A percentile compares a stretch with the other conserved stretches of the same genome.
Evolutionary conservation across 306 rosid genomes (phyloP).

Genomic region (Fagus crenata): DNA sequence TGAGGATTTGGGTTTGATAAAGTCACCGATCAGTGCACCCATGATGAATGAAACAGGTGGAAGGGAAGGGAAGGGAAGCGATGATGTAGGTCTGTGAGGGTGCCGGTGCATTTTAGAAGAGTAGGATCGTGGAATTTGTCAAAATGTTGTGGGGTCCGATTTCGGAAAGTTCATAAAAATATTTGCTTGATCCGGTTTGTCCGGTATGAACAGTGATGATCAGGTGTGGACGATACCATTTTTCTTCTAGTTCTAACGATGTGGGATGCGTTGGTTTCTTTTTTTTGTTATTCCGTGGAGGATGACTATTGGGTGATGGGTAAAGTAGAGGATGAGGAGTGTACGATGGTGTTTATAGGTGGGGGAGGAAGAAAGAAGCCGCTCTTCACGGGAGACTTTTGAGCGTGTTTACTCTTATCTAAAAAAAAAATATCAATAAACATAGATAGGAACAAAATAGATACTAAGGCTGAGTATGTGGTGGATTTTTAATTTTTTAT

Average conservation of each 20-base stretch:
- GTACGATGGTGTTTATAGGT: background rate
- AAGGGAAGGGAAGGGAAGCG: too few species aligned
- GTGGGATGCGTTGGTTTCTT: background rate
- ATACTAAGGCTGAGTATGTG: too few species aligned
- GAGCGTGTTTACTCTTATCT: background rate
- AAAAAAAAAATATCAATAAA: too few species aligned
- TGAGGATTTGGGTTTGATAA: conserved; percentile 22
- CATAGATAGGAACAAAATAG: too few species aligned
- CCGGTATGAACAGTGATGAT: background rate
- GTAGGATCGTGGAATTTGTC: too few species aligned
- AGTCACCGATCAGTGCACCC: conserved; percentile 9
- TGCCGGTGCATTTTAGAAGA: too few species aligned
- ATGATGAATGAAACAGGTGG: background rate
- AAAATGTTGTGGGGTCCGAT: conserved; percentile 6
- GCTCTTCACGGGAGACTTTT: conserved; percentile 10
- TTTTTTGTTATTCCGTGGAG: background rate
- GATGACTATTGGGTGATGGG: too few species aligned
- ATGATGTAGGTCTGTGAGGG: too few species aligned
- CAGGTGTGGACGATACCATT: background rate
- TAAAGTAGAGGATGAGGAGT: too few species aligned
- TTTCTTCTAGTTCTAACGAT: background rate
- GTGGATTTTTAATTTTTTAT: too few species aligned
- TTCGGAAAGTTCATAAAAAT: conserved; percentile 13
- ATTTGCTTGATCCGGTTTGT: conserved; percentile 13
- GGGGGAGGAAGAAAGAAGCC: background rate